phyloP scores from a whole-genome alignment of 2,329 filamentous ascomycete genomes.

The Arthrobotrys entomopaga region DNA sequence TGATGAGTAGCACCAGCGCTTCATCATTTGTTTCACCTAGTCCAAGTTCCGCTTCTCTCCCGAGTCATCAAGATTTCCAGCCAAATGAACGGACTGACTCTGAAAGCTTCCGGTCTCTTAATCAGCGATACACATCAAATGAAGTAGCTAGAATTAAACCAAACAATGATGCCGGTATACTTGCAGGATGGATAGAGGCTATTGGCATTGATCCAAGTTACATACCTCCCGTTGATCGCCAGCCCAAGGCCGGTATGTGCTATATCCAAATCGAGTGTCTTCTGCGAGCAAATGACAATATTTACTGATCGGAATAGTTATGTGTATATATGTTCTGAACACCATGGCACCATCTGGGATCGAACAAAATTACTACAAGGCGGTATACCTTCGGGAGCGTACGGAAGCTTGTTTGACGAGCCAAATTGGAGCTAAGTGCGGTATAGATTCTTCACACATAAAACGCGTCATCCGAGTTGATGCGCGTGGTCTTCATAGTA shows the following conservation, averaged over 20 bases:
- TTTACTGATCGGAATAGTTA: constrained; percentile 67
- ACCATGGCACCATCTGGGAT: constrained; percentile 36
- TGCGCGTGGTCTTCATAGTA: constrained; percentile 78
- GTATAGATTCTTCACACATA: constrained; percentile 77
- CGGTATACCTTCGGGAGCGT: constrained; percentile 83
- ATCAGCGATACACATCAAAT: constrained; percentile 61
- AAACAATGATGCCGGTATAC: constrained; percentile 71
- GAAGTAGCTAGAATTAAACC: constrained; percentile 66
- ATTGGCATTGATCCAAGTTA: constrained; percentile 89
- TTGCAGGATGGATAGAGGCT: constrained; percentile 88
- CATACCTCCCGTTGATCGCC: constrained; percentile 77
- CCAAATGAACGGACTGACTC: constrained; percentile 55
- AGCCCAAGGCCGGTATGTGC: constrained; percentile 72
- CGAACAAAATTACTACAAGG: constrained; percentile 72
- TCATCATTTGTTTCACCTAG: constrained; percentile 74
- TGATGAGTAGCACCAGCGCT: constrained; percentile 68
- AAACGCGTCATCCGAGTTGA: constrained; percentile 77
- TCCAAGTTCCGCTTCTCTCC: constrained; percentile 73
- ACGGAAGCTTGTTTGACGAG: constrained; percentile 78
- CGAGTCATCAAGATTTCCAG: constrained; percentile 56
- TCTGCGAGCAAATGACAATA: background rate
- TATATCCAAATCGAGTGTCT: background rate
- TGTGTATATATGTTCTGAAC: constrained; percentile 82
- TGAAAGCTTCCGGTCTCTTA: constrained; percentile 55
- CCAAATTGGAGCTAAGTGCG: constrained; percentile 80